These are phyloP conservation scores for Daldinia caldariorum DNA, from an alignment of 495 filamentous ascomycete species.

Conservation along the genomic window DNA sequence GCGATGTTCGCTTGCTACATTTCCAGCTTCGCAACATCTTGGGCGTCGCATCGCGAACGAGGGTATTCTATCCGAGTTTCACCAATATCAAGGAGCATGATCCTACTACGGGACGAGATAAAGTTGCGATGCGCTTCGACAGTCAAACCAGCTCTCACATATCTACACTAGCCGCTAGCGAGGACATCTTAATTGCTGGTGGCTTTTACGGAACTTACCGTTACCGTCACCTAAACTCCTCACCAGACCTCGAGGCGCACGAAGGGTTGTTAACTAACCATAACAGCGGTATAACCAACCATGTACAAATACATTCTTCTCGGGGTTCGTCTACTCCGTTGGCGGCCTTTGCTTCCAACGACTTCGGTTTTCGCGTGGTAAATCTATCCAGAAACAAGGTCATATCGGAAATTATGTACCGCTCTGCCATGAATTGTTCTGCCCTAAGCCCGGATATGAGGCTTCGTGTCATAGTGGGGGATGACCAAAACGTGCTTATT, in stretches of 20 bases:
- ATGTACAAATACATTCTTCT: conserved; percentile 74
- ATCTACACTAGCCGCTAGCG: conserved; percentile 74
- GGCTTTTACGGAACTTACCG: conserved; percentile 86
- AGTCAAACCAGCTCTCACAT: conserved; percentile 63
- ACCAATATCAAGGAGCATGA: conserved; percentile 67
- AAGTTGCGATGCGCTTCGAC: conserved; percentile 70
- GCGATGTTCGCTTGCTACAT: conserved; percentile 74
- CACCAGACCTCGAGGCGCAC: conserved; percentile 56
- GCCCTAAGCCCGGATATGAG: conserved; percentile 81
- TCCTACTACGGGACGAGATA: conserved; percentile 57
- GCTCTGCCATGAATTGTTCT: conserved; percentile 83
- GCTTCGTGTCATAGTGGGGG: conserved; percentile 78
- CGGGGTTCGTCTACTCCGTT: conserved; percentile 69
- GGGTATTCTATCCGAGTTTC: conserved; percentile 77
- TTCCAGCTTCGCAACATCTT: conserved; percentile 92
- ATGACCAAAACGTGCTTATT: conserved; percentile 58
- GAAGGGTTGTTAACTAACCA: conserved; percentile 73
- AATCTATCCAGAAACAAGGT: conserved; percentile 76
- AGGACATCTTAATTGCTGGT: conserved; percentile 79
- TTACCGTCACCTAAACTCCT: conserved; percentile 64
- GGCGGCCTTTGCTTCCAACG: conserved; percentile 86
- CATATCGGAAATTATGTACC: conserved; percentile 66
- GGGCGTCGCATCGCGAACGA: conserved; percentile 74
- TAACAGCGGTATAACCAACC: conserved; percentile 84
- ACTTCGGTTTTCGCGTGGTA: conserved; percentile 76